Evolutionary conservation across 2,329 filamentous ascomycete species (phyloP).

Genomic region (Botrytis sinoallii): DNA sequence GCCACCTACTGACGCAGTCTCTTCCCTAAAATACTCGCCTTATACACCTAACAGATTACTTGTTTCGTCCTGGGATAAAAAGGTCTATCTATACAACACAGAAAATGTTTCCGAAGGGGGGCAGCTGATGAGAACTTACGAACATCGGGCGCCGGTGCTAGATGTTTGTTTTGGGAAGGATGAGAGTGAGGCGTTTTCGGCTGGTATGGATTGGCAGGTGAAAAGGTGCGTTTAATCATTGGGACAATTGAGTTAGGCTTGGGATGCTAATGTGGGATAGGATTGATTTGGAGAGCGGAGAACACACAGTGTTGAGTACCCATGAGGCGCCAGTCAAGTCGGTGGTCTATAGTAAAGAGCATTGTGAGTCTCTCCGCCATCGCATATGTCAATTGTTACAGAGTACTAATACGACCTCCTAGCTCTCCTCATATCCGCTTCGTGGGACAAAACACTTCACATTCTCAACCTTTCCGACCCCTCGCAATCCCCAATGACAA

Average conservation of each 20-base stretch:
- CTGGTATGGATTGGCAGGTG: slow-evolving; percentile 83
- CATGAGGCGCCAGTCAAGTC: slow-evolving; percentile 78
- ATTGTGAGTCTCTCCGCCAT: slow-evolving; percentile 48
- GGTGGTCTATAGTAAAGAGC: slow-evolving; percentile 74
- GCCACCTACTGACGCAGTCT: slow-evolving; percentile 83
- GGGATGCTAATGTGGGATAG: slow-evolving; percentile 38
- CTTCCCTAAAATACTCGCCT: slow-evolving; percentile 81
- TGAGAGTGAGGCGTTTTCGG: slow-evolving; percentile 81
- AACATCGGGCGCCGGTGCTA: slow-evolving; percentile 80
- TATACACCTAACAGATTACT: slow-evolving; percentile 70
- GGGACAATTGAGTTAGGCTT: not conserved
- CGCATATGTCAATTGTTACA: slow-evolving; percentile 8
- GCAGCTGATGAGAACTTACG: slow-evolving; percentile 67
- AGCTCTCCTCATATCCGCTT: slow-evolving; percentile 80
- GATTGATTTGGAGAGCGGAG: slow-evolving; percentile 69
- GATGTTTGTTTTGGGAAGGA: slow-evolving; percentile 86
- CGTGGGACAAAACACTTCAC: slow-evolving; percentile 90
- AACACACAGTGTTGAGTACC: slow-evolving; percentile 71
- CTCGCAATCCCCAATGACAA: slow-evolving; percentile 54
- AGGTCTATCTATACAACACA: slow-evolving; percentile 85
- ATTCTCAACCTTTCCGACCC: slow-evolving; percentile 64
- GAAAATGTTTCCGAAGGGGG: slow-evolving; percentile 48
- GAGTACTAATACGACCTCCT: slow-evolving; percentile 5
- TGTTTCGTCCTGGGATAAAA: slow-evolving; percentile 93
- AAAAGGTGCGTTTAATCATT: slow-evolving; percentile 52